Base-by-base conservation (phyloP, 345 rosid species). In the Turritis glabra region DNA sequence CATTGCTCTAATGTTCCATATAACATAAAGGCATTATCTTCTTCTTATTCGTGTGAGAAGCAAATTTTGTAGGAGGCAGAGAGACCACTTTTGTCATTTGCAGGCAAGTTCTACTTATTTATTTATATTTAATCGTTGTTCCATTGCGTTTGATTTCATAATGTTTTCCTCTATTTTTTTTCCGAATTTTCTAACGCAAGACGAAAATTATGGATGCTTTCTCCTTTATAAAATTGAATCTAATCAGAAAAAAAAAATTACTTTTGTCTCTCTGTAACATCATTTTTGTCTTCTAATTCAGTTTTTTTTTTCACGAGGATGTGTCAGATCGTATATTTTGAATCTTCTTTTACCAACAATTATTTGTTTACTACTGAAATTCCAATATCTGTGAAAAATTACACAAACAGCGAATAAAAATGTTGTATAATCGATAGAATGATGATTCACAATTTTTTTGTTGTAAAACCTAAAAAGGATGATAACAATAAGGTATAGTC, bases 251-350 rank as follows among this genome's bases (percentile, higher is more conserved):
- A n/a, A n/a, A n/a, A n/a, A n/a, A n/a, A n/a, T n/a, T n/a, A n/a
- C n/a, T n/a, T n/a, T n/a, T 48, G 61, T 79, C 77, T 80, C 72
- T 81, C 84, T 68, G 82, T 78, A 83, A 82, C 89, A 76, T 77
- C 69, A 48, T 86, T 77, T 91, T 89, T 41, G 95, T 86, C 87
- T 54, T 82, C 79, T 85, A 81, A 78, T 76, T 79, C 84, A 80
- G 78, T 75, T 79, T 76, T 80, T 85, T 82, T 76, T 80, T 85
- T 82, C 90, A 88, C 89, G 90, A 89, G 90, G 82, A 65, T 69
- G 79, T 87, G 96, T 90, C 96, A 90, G 97, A 81, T 77, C 29
- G 21, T 19, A 29, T 21, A 14, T 19, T 52, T 19, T 40, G 17
- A n/a, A n/a, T 25, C 18, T 53, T 37, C 9, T 25, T 23, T 32